Percentiles rank a stretch among this genome's conserved stretches.
Conservation (phyloP, 2,329 filamentous ascomycete genomes). For the Esteya vermicola region DNA sequence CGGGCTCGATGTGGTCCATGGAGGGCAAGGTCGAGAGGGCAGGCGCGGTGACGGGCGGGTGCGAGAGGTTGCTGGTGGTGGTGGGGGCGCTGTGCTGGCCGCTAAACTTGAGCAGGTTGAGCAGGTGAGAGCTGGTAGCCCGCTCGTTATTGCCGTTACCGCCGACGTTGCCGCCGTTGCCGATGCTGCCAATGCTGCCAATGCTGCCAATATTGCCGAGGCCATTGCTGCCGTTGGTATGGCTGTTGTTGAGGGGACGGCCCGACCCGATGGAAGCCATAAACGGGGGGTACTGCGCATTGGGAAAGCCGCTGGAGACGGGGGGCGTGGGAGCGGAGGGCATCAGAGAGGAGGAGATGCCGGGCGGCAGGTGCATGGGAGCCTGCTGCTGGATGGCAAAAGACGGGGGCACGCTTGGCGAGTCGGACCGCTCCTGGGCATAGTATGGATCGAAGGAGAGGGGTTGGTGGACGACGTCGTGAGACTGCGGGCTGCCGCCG, state of each 20-base stretch:
- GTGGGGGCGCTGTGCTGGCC: constrained; percentile 10
- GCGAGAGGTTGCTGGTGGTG: neutral
- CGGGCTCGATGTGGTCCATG: constrained; percentile 16
- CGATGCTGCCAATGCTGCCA: too few species aligned
- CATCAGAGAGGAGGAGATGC: constrained; percentile 15
- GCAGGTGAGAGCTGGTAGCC: constrained; percentile 21
- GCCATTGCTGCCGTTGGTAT: too few species aligned
- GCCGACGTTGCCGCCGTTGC: too few species aligned
- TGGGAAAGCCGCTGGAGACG: constrained; percentile 20
- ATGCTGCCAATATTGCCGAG: too few species aligned
- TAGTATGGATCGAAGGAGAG: constrained; percentile 16
- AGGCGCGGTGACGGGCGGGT: neutral
- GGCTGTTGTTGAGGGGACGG: constrained; percentile 17
- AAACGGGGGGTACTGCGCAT: constrained; percentile 23
- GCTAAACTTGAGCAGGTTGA: constrained; percentile 50
- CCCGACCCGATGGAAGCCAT: constrained; percentile 35
- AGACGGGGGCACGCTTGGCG: constrained; percentile 12
- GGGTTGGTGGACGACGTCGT: constrained; percentile 13
- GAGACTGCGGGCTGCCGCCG: constrained; percentile 8
- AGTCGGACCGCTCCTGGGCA: constrained; percentile 13
- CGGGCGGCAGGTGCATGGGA: constrained; percentile 1
- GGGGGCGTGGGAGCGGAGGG: constrained; percentile 33
- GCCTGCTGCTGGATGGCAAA: constrained; percentile 11
- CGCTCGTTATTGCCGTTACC: too few species aligned
- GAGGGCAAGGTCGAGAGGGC: constrained; percentile 4